phyloP scores from a whole-genome alignment of 352 stramenopile genomes.

The Elongisporangium prolatum region DNA sequence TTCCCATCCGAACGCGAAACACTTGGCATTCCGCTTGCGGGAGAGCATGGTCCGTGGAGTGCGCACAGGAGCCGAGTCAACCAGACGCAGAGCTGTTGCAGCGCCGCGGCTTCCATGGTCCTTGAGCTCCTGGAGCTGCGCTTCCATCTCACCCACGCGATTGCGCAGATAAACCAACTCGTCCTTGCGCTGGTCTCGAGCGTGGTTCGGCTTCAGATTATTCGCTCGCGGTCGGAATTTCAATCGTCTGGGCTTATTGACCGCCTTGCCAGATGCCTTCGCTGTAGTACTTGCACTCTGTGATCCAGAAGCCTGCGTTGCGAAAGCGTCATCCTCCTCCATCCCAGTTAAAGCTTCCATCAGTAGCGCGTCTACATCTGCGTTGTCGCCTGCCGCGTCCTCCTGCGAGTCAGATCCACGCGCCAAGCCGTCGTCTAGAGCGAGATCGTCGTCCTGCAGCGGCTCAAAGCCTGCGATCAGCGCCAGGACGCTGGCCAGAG shows the following conservation, averaged over 20 bases:
- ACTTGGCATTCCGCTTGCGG: background rate
- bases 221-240: background rate
- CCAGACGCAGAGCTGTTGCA: background rate
- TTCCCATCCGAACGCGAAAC: conserved; percentile 25
- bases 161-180: conserved; percentile 18
- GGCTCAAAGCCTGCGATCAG: background rate
- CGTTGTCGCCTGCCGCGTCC: background rate
- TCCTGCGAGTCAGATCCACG: background rate
- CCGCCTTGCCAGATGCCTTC: background rate
- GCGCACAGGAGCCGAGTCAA: background rate
- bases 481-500: background rate
- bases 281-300: background rate
- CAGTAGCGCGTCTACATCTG: background rate
- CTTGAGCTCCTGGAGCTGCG: conserved; percentile 18
- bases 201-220: conserved; percentile 21
- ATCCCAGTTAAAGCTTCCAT: background rate
- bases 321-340: background rate
- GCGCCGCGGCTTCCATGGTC: background rate
- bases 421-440: background rate
- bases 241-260: background rate
- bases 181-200: conserved; percentile 16
- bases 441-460: background rate
- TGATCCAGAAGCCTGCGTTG: too few species aligned
- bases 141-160: conserved; percentile 23
- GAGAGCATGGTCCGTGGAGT: background rate